These are phyloP conservation scores for Ophiostoma fasciatum DNA, from an alignment of 2,329 filamentous ascomycete species.

Conservation along the genomic window DNA sequence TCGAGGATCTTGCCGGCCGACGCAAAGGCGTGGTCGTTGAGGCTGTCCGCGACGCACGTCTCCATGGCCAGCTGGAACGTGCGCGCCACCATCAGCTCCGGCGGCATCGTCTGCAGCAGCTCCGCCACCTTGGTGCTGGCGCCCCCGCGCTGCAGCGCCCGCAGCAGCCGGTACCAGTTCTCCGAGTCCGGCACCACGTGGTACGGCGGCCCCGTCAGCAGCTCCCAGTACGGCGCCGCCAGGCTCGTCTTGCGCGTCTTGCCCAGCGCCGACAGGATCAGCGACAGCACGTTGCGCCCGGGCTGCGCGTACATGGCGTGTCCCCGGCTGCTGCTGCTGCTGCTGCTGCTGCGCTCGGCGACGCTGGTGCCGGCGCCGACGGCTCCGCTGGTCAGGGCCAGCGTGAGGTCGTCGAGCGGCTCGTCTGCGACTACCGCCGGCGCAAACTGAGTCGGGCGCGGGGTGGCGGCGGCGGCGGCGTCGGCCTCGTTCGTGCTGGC, in stretches of 20 bases:
- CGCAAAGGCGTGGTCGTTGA: slow-evolving; percentile 53
- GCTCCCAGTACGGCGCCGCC: slow-evolving; percentile 66
- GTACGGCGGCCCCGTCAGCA: slow-evolving; percentile 45
- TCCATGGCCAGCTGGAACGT: slow-evolving; percentile 61
- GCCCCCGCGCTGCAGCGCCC: slow-evolving; percentile 48
- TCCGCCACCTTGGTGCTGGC: slow-evolving; percentile 47
- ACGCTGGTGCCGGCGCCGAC: not conserved
- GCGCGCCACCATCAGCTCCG: slow-evolving; percentile 26
- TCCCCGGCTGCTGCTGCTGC: not conserved
- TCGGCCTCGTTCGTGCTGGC: not conserved
- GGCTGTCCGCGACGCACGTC: slow-evolving; percentile 60
- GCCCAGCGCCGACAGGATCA: slow-evolving; percentile 51
- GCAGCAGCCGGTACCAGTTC: slow-evolving; percentile 56
- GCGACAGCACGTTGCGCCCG: slow-evolving; percentile 45
- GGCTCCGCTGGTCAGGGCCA: too few relatives aligned
- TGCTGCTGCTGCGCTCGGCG: not conserved
- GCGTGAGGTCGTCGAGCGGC: too few relatives aligned
- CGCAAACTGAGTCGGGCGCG: slow-evolving; percentile 1
- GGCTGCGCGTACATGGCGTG: slow-evolving; percentile 25
- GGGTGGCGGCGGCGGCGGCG: not conserved
- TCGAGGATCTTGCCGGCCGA: slow-evolving; percentile 51
- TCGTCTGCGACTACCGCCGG: not conserved
- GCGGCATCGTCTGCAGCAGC: slow-evolving; percentile 41
- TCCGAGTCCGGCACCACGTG: slow-evolving; percentile 55
- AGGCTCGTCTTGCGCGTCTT: slow-evolving; percentile 43